phyloP scores from a whole-genome alignment of 345 rosid genomes.

The Gossypium rotundifolium region DNA sequence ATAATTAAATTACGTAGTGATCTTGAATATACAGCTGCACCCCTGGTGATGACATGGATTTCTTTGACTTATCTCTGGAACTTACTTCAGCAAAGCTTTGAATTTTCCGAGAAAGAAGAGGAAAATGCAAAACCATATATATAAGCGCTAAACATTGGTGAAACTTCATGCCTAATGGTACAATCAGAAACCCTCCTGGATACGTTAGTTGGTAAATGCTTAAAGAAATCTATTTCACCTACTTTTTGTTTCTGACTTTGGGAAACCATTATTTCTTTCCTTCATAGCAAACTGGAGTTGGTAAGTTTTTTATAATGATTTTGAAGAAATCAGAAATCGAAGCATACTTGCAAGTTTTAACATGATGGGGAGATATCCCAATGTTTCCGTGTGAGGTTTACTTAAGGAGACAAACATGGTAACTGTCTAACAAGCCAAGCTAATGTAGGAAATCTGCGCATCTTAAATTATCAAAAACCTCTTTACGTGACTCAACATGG shows the following conservation, averaged over 20 bases:
- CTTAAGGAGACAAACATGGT: not conserved
- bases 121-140: not conserved
- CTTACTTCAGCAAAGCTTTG: not conserved
- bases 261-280: not conserved
- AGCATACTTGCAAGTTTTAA: not conserved
- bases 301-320: not conserved
- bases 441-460: not conserved
- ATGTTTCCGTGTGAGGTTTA: not conserved
- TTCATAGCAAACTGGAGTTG: not conserved
- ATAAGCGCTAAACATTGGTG: not conserved
- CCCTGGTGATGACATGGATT: constrained; percentile 10
- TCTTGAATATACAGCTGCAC: constrained; percentile 24
- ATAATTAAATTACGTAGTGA: constrained; percentile 9
- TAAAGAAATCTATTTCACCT: constrained; percentile 2
- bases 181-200: not conserved
- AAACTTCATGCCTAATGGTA: not conserved
- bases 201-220: not conserved
- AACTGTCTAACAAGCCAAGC: constrained; percentile 4
- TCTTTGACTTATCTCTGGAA: not conserved
- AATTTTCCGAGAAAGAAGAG: not conserved
- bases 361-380: not conserved
- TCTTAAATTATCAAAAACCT: not conserved
- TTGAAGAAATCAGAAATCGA: not conserved
- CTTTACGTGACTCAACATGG: not conserved
- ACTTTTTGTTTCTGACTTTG: not conserved